Conservation (phyloP, 305 asterid genomes). For the Fraxinus latifolia region DNA sequence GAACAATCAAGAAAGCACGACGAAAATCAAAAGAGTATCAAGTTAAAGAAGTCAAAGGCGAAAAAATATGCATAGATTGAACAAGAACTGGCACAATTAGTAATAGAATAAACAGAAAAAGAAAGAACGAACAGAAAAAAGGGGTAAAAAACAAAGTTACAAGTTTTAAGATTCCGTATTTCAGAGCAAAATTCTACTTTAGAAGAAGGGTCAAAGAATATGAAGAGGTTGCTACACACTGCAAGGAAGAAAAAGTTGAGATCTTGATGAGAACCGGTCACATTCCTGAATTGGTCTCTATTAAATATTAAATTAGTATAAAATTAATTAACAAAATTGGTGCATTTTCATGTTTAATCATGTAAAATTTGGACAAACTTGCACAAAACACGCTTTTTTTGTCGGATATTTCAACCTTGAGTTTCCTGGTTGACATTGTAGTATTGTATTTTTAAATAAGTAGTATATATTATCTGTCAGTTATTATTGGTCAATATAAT, state of each 20-base stretch:
- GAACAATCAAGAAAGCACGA: constrained; percentile 14
- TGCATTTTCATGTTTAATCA: constrained; percentile 7
- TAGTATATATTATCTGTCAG: too few relatives aligned
- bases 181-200: not conserved
- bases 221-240: constrained; percentile 7
- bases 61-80: constrained; percentile 7
- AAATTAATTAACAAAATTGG: not conserved
- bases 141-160: constrained; percentile 15
- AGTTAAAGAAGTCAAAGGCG: constrained; percentile 27
- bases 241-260: constrained; percentile 30
- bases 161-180: constrained; percentile 2
- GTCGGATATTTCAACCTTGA: constrained; percentile 4
- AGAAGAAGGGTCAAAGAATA: constrained; percentile 29
- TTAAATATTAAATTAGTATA: not conserved
- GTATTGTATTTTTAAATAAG: too few relatives aligned
- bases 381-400: constrained; percentile 26
- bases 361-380: not conserved
- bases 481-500: too few relatives aligned
- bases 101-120: not conserved
- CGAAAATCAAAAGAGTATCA: constrained; percentile 19
- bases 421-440: not conserved
- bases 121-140: constrained; percentile 2
- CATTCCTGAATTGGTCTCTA: constrained; percentile 21
- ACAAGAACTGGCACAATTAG: not conserved
- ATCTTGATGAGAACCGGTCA: constrained; percentile 45